phyloP scores from a whole-genome alignment of 257 asterid species.

The Ligustrum vulgare region DNA sequence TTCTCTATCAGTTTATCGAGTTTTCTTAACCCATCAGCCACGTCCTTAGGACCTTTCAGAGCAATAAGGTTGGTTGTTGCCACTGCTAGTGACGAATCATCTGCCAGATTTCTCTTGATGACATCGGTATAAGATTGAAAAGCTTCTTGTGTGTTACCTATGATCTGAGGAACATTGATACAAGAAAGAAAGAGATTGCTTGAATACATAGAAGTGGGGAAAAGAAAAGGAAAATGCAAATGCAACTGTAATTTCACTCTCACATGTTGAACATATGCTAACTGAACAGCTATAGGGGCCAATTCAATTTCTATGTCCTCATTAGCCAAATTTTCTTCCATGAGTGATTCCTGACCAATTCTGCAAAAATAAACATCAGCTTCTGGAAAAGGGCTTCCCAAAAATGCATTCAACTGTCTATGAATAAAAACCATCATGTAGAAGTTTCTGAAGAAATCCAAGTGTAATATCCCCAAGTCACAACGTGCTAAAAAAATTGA shows the following conservation, averaged over 20 bases:
- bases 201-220: constrained; percentile 13
- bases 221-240: constrained; percentile 6
- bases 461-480: neutral
- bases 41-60: constrained; percentile 79
- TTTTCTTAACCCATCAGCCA: constrained; percentile 81
- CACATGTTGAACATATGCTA: constrained; percentile 92
- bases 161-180: constrained; percentile 45
- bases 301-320: constrained; percentile 84
- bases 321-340: constrained; percentile 78
- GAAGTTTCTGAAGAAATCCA: constrained; percentile 3
- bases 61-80: constrained; percentile 74
- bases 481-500: neutral
- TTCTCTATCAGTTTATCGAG: constrained; percentile 84
- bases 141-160: constrained; percentile 82
- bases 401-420: constrained; percentile 2
- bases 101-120: constrained; percentile 81
- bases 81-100: constrained; percentile 77
- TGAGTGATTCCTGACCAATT: constrained; percentile 85
- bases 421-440: no score
- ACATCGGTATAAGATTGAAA: constrained; percentile 56
- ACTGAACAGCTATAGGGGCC: constrained; percentile 90
- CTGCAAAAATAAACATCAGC: constrained; percentile 40
- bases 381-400: constrained; percentile 5
- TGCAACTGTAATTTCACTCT: constrained; percentile 4
- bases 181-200: neutral